A percentile compares a stretch with the other conserved stretches of the same genome.
Conservation (phyloP, 1,139 yeast genomes). For the Hemisphaericaspora xylofermentans region DNA sequence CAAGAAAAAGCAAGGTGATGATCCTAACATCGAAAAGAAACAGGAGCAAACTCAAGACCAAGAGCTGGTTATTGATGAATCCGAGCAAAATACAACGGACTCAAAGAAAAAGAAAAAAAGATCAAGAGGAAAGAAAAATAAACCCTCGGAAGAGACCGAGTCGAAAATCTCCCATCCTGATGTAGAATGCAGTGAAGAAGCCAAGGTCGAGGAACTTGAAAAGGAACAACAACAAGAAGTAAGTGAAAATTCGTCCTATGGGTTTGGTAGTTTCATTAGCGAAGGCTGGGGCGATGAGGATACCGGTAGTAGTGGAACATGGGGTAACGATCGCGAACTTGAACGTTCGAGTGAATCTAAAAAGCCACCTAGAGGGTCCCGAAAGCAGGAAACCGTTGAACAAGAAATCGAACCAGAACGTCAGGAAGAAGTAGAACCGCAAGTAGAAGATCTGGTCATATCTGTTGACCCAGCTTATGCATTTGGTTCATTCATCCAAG, state of each 20-base stretch:
- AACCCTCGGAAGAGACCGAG: neutral
- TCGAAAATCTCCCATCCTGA: neutral
- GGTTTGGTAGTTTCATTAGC: conserved; percentile 3
- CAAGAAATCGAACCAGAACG: neutral
- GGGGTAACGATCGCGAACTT: neutral
- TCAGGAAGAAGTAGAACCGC: conserved; percentile 1
- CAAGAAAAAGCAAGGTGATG: neutral
- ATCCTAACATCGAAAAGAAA: neutral
- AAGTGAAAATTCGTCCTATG: neutral
- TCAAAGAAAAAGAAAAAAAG: neutral
- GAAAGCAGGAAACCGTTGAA: neutral
- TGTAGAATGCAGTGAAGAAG: neutral
- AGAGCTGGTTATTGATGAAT: neutral
- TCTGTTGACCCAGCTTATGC: neutral
- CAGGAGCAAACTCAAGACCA: neutral
- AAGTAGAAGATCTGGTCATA: neutral
- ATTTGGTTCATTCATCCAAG: conserved; percentile 5
- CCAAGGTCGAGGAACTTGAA: neutral
- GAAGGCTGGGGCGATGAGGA: conserved; percentile 4
- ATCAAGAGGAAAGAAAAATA: neutral
- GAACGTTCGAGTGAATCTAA: neutral
- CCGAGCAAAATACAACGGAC: neutral
- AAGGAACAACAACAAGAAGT: neutral
- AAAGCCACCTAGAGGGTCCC: neutral
- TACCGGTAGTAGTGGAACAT: neutral